phyloP scores from a whole-genome alignment of 2,329 filamentous ascomycete species.

The Ilyonectria mors-panacis region DNA sequence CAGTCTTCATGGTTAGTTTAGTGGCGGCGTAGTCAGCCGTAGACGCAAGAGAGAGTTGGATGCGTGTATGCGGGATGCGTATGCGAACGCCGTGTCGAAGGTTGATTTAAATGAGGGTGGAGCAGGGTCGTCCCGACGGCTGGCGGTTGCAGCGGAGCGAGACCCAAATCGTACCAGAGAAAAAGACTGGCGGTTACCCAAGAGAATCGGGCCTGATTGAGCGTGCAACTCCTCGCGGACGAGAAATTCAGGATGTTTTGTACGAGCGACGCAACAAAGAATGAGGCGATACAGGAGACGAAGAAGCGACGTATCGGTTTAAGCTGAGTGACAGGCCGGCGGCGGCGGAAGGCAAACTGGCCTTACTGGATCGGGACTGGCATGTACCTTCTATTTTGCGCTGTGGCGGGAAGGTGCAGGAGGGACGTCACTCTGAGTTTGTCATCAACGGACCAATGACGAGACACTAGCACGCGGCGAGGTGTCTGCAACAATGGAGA shows the following conservation, averaged over 20 bases:
- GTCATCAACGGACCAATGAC: constrained; percentile 10
- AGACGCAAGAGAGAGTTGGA: constrained; percentile 9
- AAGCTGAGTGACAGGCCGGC: constrained; percentile 9
- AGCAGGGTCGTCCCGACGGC: background rate
- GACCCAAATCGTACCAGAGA: background rate
- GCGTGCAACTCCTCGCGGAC: background rate
- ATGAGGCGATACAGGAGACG: constrained; percentile 18
- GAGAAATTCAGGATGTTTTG: background rate
- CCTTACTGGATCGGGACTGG: constrained; percentile 28
- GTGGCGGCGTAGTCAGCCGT: constrained; percentile 19
- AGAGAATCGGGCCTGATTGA: background rate
- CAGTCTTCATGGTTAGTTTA: constrained; percentile 63
- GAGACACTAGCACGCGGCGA: background rate
- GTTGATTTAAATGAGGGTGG: constrained; percentile 8
- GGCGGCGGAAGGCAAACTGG: constrained; percentile 21
- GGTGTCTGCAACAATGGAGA: background rate
- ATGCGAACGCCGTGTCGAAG: background rate
- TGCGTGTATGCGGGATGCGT: background rate
- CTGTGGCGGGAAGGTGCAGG: background rate
- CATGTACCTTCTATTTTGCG: constrained; percentile 15
- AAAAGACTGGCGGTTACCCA: background rate
- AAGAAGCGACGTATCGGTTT: constrained; percentile 31
- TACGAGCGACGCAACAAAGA: background rate
- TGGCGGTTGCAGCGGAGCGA: background rate
- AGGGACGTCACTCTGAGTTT: constrained; percentile 17